Evolutionary conservation across 768 basidiomycete genomes (phyloP), one percentile per base, ranked within the genome.

Genomic region (Boletus coccyginus): DNA sequence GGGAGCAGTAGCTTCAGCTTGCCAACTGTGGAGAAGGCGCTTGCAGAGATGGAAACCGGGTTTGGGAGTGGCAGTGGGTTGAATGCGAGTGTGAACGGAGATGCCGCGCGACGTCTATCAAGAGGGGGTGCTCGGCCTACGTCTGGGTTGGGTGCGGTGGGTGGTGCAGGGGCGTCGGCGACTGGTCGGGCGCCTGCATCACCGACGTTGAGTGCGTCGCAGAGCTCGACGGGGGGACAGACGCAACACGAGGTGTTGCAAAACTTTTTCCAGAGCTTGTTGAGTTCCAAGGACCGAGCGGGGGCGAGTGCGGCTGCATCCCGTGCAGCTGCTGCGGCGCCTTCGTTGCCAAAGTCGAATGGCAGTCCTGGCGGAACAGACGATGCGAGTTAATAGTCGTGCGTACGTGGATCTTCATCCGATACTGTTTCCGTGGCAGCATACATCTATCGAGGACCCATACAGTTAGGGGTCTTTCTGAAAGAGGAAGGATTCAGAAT

Each of bases 21-120:
- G 48, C 94, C 95, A 2, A 87, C 79, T 53, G 96, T 98, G 38
- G 94, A 94, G 70, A 85, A 85, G 50, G 94, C 91, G 1, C 79
- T 97, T 54, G 81, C 80, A 21, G 92, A 94, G 54, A 94, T 97
- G 93, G 93, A 96, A 64, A 80, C 81, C 48, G 81, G 81, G 6
- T 66, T 78, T 45, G 66, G 66, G 0, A 59, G 63, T 2, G 70
- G 72, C 21, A 66, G 71, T 27, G 65, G 67, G 70, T 42, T 71
- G 67, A 66, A 64, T 56, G 58, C 73, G 63, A 70, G 72, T 65
- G 60, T 64, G 2, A 67, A 65, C n/a, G 70, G 73, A 1, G 75
- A 77, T 29, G 71, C 65, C n/a, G 50, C 66, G 42, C 74, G 68
- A 39, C 73, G 58, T 58, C 69, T 75, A 33, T 74, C 69, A 5